A percentile compares a stretch with the other conserved stretches of the same genome.
Conservation (phyloP, 1,139 yeast species). For the Yamadazyma diddensiae region DNA sequence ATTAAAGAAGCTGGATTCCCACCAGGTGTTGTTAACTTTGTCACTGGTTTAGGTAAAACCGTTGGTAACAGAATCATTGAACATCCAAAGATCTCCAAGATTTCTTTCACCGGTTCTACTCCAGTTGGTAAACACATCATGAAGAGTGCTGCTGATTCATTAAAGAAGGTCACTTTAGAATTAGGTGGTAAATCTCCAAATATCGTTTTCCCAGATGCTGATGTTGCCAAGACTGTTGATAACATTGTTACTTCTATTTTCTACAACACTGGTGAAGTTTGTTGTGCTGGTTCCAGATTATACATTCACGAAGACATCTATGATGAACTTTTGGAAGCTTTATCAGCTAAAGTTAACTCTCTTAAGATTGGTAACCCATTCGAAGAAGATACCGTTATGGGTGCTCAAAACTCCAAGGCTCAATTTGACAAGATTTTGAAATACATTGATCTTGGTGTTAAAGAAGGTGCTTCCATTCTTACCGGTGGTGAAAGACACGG, state of each 20-base stretch:
- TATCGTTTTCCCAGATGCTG: conserved; percentile 72
- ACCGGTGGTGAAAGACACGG: conserved; percentile 76
- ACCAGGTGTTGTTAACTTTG: conserved; percentile 72
- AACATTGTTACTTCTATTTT: conserved; percentile 53
- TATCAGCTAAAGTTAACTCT: conserved; percentile 49
- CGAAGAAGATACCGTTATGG: conserved; percentile 69
- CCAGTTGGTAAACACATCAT: conserved; percentile 75
- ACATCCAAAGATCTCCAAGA: conserved; percentile 68
- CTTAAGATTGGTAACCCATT: conserved; percentile 74
- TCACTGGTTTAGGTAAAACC: conserved; percentile 75
- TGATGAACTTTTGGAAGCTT: conserved; percentile 59
- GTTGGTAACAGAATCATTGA: conserved; percentile 72
- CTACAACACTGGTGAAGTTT: conserved; percentile 86
- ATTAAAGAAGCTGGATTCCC: conserved; percentile 74
- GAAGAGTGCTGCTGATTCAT: conserved; percentile 65
- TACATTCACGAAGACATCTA: conserved; percentile 75
- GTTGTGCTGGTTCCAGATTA: conserved; percentile 84
- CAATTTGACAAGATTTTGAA: conserved; percentile 74
- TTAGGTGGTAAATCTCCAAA: conserved; percentile 88
- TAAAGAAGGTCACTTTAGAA: conserved; percentile 80
- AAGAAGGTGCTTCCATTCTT: conserved; percentile 70
- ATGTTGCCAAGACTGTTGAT: conserved; percentile 59
- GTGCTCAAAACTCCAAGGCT: conserved; percentile 76
- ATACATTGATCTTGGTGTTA: conserved; percentile 70
- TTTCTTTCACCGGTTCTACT: conserved; percentile 86